Evolutionary conservation across 352 stramenopile genomes (phyloP).

Genomic region (Phytophthora citricola): DNA sequence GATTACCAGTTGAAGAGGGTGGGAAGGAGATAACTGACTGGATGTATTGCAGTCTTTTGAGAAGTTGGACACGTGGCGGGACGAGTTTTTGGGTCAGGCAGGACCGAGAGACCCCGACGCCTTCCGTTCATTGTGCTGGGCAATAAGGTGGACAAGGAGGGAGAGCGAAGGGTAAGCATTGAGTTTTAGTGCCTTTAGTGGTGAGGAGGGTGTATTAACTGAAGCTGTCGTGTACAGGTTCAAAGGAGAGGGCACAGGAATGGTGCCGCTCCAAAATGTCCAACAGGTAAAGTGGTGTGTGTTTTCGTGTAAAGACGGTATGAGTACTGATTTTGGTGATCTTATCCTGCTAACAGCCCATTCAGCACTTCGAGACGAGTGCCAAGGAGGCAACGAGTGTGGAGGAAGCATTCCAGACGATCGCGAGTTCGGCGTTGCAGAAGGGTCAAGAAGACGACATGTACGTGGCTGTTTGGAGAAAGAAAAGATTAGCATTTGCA

Average conservation of each 20-base stretch:
- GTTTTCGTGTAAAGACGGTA: too few species aligned
- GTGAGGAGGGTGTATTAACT: neutral
- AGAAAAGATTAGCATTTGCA: too few species aligned
- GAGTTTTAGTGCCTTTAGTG: neutral
- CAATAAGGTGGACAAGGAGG: conserved; percentile 98
- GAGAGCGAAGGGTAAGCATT: conserved; percentile 67
- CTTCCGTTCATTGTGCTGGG: conserved; percentile 98
- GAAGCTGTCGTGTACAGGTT: conserved; percentile 45
- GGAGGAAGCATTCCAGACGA: conserved; percentile 96
- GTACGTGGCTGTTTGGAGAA: conserved; percentile 36
- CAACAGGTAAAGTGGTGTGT: conserved; percentile 49
- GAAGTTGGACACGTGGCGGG: conserved; percentile 97
- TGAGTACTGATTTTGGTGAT: neutral
- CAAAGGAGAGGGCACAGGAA: conserved; percentile 89
- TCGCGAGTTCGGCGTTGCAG: conserved; percentile 89
- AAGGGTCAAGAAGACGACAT: conserved; percentile 90
- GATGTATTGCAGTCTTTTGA: conserved; percentile 91
- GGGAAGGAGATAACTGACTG: neutral
- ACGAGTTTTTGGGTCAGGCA: conserved; percentile 97
- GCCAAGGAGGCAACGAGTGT: conserved; percentile 98
- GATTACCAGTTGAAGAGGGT: neutral
- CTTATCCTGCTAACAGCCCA: conserved; percentile 50
- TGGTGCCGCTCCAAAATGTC: conserved; percentile 93
- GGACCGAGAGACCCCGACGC: conserved; percentile 89
- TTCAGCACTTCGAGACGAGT: conserved; percentile 98